These are phyloP conservation scores for Microthyrium microscopicum DNA, from an alignment of 2,329 filamentous ascomycete genomes.

Conservation along the genomic window DNA sequence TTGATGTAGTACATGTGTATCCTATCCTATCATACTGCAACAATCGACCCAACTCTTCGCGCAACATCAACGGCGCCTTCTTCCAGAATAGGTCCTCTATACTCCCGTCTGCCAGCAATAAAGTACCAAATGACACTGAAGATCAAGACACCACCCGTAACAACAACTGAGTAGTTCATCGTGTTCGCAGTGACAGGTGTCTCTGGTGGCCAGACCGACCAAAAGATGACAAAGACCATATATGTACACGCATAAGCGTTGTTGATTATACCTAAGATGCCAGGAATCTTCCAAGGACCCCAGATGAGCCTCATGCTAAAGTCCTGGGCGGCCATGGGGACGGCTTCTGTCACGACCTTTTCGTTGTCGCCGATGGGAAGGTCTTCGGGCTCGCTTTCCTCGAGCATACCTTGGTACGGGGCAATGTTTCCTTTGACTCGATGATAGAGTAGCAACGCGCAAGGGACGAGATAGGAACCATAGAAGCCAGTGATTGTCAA, in stretches of 20 bases:
- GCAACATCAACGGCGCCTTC: constrained; percentile 15
- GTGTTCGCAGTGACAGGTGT: constrained; percentile 46
- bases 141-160: constrained; percentile 23
- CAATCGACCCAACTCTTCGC: constrained; percentile 11
- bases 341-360: neutral
- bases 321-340: constrained; percentile 8
- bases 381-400: constrained; percentile 4
- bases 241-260: constrained; percentile 38
- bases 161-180: constrained; percentile 41
- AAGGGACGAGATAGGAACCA: constrained; percentile 26
- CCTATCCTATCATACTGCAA: constrained; percentile 3
- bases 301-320: constrained; percentile 25
- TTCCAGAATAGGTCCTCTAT: constrained; percentile 22
- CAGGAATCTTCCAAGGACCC: constrained; percentile 40
- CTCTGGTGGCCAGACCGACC: constrained; percentile 44
- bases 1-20: too few species aligned
- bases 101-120: constrained; percentile 19
- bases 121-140: constrained; percentile 21
- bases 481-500: constrained; percentile 27
- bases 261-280: constrained; percentile 34
- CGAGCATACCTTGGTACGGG: constrained; percentile 20
- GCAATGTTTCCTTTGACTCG: constrained; percentile 22
- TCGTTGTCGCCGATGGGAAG: neutral
- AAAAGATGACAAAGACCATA: constrained; percentile 39
- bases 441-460: constrained; percentile 24